phyloP scores from a whole-genome alignment of 73 alveolate genomes.

The Uronychia setigera region DNA sequence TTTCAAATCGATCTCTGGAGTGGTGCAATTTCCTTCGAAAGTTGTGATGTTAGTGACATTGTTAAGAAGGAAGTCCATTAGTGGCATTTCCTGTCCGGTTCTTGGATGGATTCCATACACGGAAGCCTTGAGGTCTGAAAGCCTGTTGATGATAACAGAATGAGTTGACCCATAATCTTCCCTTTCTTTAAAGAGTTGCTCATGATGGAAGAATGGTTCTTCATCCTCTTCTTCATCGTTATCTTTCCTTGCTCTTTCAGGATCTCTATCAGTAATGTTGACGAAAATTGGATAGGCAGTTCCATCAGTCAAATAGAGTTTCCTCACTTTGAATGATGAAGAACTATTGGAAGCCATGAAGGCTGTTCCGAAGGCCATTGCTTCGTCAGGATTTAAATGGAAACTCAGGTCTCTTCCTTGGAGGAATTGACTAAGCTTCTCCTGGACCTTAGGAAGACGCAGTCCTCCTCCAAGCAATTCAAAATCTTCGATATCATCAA shows the following conservation, averaged over 20 bases:
- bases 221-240: conserved; percentile 2
- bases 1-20: neutral
- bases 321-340: conserved; percentile 52
- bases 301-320: conserved; percentile 38
- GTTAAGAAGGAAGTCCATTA: neutral
- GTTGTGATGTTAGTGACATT: neutral
- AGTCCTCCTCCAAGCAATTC: conserved; percentile 98
- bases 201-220: neutral
- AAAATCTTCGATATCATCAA: conserved; percentile 76
- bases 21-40: neutral
- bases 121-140: neutral
- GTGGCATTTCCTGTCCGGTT: neutral
- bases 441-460: conserved; percentile 95
- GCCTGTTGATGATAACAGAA: neutral
- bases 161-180: neutral
- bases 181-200: neutral
- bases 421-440: conserved; percentile 61
- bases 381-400: conserved; percentile 98
- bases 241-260: neutral
- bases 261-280: conserved; percentile 11
- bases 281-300: conserved; percentile 5
- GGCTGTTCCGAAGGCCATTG: conserved; percentile 98
- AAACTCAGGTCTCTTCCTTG: conserved; percentile 85
- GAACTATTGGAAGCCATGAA: conserved; percentile 92
- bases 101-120: neutral